Evolutionary conservation across 345 rosid species (phyloP), one percentile per base, ranked within the genome.

Genomic region (Isatis tinctoria): DNA sequence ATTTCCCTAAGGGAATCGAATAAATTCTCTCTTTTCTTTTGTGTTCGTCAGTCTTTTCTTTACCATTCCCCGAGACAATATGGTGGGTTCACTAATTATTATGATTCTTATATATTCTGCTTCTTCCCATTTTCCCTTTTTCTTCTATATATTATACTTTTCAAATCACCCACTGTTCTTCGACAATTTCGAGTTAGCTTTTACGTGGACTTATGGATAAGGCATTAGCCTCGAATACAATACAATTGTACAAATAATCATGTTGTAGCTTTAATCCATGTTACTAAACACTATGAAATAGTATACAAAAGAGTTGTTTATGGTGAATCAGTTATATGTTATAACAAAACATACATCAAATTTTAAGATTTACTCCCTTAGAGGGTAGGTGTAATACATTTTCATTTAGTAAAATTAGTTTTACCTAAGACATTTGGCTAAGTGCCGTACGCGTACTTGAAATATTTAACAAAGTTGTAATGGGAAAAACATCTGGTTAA

Each of bases 41-140:
- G 79, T 81, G 83, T 86, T 86, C 82, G 82, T 85, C 87, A 83
- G 86, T 85, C 45, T 74, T 82, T 72, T 86, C 90, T 88, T 88
- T 88, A 84, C 83, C 92, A 82, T 61, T 84, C 83, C 86, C 90
- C 92, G 77, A 88, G 81, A 84, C 83, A 84, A 66, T 79, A 60
- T 80, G 77, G 81, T 82, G 82, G 79, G 68, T 77, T 75, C 47
- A 49, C 36, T 66, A 17, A 49, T 67, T 57, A 77, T 57, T 54
- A 40, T 62, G 37, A 30, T 71, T 78, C 41, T 60, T n/a, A 12
- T 40, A 57, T 60, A 64, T 64, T 67, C 40, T 67, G 14, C 4
- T 30, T 40, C 8, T 4, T 22, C 56, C 8, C 16, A 33, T 59
- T 47, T 17, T 8, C 33, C 2, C 17, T 14, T 49, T 60, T 56